A percentile compares a stretch with the other conserved stretches of the same genome.
Conservation (phyloP, 495 filamentous ascomycete species). For the Penicillium cataractarum region DNA sequence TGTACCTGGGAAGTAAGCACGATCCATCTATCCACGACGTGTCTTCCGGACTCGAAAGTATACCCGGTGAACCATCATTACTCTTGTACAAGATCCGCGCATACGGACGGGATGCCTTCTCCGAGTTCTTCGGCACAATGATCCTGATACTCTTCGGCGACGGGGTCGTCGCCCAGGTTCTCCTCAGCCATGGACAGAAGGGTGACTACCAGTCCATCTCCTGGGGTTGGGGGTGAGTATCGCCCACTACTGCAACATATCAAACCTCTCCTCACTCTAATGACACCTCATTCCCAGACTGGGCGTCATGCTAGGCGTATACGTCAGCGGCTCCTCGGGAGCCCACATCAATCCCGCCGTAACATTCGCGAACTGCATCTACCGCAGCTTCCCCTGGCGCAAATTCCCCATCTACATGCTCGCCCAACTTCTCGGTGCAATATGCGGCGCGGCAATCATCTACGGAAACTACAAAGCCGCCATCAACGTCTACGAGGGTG, state of each 20-base stretch:
- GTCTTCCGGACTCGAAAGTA: constrained; percentile 7
- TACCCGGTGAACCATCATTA: constrained; percentile 26
- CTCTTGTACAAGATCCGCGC: constrained; percentile 53
- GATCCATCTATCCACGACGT: constrained; percentile 23
- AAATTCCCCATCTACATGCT: constrained; percentile 57
- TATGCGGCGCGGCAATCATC: constrained; percentile 56
- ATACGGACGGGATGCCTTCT: constrained; percentile 56
- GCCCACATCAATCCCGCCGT: constrained; percentile 69
- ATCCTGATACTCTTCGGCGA: constrained; percentile 67
- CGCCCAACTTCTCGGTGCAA: constrained; percentile 59
- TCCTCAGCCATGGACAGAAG: constrained; percentile 52
- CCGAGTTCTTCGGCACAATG: constrained; percentile 68
- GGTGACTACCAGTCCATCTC: constrained; percentile 64
- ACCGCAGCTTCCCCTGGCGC: constrained; percentile 64
- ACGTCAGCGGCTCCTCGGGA: constrained; percentile 60
- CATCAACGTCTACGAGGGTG: constrained; percentile 60
- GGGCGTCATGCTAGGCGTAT: constrained; percentile 70
- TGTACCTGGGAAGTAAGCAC: constrained; percentile 21
- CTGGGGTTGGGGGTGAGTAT: constrained; percentile 64
- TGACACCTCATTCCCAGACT: constrained; percentile 27
- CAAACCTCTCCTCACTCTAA: no score
- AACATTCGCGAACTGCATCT: constrained; percentile 65
- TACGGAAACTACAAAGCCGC: constrained; percentile 61
- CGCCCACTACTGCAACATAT: neutral
- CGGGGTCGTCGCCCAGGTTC: constrained; percentile 62